Base-by-base conservation (phyloP, 331 rosid genomes). In the Malus hybrid region DNA sequence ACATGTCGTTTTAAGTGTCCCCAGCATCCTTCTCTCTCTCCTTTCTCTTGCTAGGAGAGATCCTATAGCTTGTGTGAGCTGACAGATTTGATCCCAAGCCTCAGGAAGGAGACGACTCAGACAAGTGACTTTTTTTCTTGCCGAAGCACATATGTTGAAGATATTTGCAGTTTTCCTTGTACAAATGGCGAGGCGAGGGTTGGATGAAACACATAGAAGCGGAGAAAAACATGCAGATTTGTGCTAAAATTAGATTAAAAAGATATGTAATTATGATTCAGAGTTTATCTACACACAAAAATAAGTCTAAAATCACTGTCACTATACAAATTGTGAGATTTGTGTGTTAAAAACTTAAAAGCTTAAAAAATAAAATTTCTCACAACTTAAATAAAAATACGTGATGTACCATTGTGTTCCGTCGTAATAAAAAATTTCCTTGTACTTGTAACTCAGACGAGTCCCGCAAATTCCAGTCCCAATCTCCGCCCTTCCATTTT, bases 1-100 rank as follows among this genome's bases (percentile, higher is more conserved):
- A 94, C 86, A 80, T 85, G 83, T 79, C 90, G 32, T 86, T 88
- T 77, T 94, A 83, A 85, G 78, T 56, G 80, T 76, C 62, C 42
- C 11, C 18, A 11, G 57, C 68, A 9, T 24, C 36, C 57, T 20
- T 34, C 7, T 5, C 9, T 14, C 7, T 4, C 39, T 13, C 36
- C 67, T 10, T 14, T 24, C 10, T 39, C 57, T 27, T 57, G 54
- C 31, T 22, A 6, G 50, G 18, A 68, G 4, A 42, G 72, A 44
- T 67, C 11, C 16, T 56, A 36, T 20, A 56, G 22, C 13, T 6
- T 33, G 8, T 1, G 36, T 19, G 22, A 63, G 54, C 14, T 34
- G 69, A 24, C 14, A 61, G 28, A 31, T 55, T 57, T 16, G 2
- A 13, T 22, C 55, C 67, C 67, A 32, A 72, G 34, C 55, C 20